phyloP scores from a whole-genome alignment of 2,329 filamentous ascomycete genomes.

The Dothideomycetidae sp. region DNA sequence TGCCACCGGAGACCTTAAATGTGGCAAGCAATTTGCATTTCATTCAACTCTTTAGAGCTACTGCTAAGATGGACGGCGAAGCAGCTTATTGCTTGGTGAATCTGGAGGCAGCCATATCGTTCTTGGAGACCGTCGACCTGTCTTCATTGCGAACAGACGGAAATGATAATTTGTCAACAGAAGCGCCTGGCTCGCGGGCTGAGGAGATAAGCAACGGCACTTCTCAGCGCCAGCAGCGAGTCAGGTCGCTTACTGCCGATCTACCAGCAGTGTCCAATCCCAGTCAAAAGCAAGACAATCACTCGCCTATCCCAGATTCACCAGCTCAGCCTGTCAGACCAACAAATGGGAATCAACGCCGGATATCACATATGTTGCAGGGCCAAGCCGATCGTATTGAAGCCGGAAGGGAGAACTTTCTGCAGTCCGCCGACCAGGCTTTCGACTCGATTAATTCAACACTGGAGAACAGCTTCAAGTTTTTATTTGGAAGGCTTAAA shows the following conservation, averaged over 20 bases:
- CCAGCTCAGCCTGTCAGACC: conserved; percentile 20
- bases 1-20: conserved; percentile 70
- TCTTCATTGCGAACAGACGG: conserved; percentile 72
- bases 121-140: conserved; percentile 87
- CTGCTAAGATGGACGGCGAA: conserved; percentile 78
- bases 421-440: conserved; percentile 79
- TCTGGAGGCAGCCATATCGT: conserved; percentile 84
- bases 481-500: conserved; percentile 75
- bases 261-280: conserved; percentile 7
- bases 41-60: conserved; percentile 79
- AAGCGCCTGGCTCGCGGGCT: conserved; percentile 32
- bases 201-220: background rate
- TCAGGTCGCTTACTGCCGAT: conserved; percentile 6
- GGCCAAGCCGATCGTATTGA: conserved; percentile 72
- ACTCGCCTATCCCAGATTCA: conserved; percentile 3
- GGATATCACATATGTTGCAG: conserved; percentile 75
- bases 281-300: conserved; percentile 4
- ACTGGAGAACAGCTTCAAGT: conserved; percentile 83
- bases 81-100: conserved; percentile 94
- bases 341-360: conserved; percentile 39
- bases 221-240: background rate
- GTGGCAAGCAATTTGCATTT: conserved; percentile 92
- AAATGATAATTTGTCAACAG: too few relatives aligned
- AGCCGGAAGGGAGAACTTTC: conserved; percentile 49
- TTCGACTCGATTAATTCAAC: conserved; percentile 86